Evolutionary conservation across 1,284 basidiomycete species (phyloP).

Genomic region (Marasmius sp.): DNA sequence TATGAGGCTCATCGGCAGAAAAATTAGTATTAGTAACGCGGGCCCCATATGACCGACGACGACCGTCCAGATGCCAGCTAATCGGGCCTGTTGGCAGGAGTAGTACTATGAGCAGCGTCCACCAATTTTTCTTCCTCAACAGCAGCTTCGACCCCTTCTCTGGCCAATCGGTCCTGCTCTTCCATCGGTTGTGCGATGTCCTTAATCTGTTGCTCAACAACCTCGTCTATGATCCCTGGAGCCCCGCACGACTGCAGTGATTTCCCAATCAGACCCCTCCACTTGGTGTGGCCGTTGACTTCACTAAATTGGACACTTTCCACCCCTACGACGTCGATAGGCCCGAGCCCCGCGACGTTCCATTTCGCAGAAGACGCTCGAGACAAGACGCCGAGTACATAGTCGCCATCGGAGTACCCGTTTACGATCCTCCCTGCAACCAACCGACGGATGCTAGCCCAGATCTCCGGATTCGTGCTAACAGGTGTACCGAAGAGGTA

Average conservation of each 20-base stretch:
- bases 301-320: slow-evolving; percentile 65
- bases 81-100: not conserved
- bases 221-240: slow-evolving; percentile 36
- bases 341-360: slow-evolving; percentile 67
- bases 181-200: slow-evolving; percentile 10
- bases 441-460: slow-evolving; percentile 65
- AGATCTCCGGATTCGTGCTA: slow-evolving; percentile 52
- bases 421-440: slow-evolving; percentile 74
- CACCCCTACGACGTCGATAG: slow-evolving; percentile 64
- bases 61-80: not conserved
- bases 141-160: slow-evolving; percentile 16
- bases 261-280: slow-evolving; percentile 51
- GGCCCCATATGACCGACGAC: not conserved
- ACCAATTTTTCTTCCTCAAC: slow-evolving; percentile 1
- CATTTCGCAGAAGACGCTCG: slow-evolving; percentile 64
- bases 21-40: too few relatives aligned
- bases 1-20: not conserved
- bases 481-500: slow-evolving; percentile 74
- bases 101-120: not conserved
- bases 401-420: slow-evolving; percentile 69
- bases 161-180: slow-evolving; percentile 12
- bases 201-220: slow-evolving; percentile 35
- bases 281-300: slow-evolving; percentile 56
- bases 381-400: slow-evolving; percentile 74
- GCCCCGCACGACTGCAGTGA: slow-evolving; percentile 40